Evolutionary conservation across 495 filamentous ascomycete genomes (phyloP), one percentile per base, ranked within the genome.

Genomic region (Friedmanniomyces simplex): DNA sequence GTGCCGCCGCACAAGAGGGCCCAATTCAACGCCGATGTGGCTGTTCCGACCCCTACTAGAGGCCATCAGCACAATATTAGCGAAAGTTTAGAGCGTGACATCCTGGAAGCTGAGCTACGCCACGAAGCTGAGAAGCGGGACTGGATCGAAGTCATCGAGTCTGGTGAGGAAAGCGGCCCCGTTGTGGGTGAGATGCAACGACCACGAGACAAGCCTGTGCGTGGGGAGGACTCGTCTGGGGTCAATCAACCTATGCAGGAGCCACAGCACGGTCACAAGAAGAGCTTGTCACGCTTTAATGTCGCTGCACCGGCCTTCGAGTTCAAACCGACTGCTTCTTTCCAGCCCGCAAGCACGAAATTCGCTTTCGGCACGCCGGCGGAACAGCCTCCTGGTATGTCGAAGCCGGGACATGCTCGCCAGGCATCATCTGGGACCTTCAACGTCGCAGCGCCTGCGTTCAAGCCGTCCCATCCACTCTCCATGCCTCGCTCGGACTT

Each of bases 231-330:
- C 21, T 48, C 39, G 14, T 18, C 26, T 32, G 50, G 22, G 8
- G 2, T 10, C 3, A 25, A 50, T 11, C 14, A 2, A 11, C 4
- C 28, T 1, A 22, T 32, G 30, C 41, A 58, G 24, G 18, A 57
- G 18, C n/a, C 26, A 12, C 18, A 39, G 3, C 32, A 66, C 71
- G 21, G 57, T 81, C 26, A 89, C 86, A 1, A 73, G 80, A 59
- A 53, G 28, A 46, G 11, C 25, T 26, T 14, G 20, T 90, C 88
- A 0, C 88, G 82, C 56, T 74, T 96, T 47, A 96, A 98, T 60
- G 88, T 90, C 39, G 83, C 82, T 54, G 91, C 93, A 0, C 85
- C 86, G 50, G 89, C 91, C 63, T 96, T 96, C 69, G 88, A 82
- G 61, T 86, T 86, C 67, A 83, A 93, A 56, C 87, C 88, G 4